A percentile compares a stretch with the other conserved stretches of the same genome.
Evolutionary conservation across 179 eudicot genomes (phyloP).

Genomic region (Silene noctiflora): DNA sequence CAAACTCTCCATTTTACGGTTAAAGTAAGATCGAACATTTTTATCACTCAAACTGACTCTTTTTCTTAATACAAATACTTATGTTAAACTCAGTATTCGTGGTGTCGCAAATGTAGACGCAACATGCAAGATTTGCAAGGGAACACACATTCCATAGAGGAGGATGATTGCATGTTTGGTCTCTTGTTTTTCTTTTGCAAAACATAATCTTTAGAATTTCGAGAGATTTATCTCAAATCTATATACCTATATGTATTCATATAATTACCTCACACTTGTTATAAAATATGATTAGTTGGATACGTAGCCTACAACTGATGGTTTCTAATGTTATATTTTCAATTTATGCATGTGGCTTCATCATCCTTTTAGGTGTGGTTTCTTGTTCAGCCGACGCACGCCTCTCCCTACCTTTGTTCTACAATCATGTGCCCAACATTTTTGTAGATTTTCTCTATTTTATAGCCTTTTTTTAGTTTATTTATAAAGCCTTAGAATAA

Average conservation of each 20-base stretch:
- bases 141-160: background rate
- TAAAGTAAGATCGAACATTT: too few species aligned
- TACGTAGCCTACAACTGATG: constrained; percentile 1
- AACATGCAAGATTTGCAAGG: background rate
- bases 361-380: constrained; percentile 4
- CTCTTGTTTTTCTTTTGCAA: background rate
- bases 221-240: background rate
- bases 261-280: background rate
- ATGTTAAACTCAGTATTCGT: too few species aligned
- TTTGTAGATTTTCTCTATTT: background rate
- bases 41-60: too few species aligned
- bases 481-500: background rate
- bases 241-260: background rate
- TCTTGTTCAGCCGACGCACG: constrained; percentile 18
- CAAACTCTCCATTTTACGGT: too few species aligned
- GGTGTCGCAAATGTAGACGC: background rate
- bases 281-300: constrained; percentile 1
- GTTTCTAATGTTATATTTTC: background rate
- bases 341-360: constrained; percentile 7
- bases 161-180: constrained; percentile 2
- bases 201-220: constrained; percentile 10
- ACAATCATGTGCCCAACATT: constrained; percentile 10
- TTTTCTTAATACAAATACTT: too few species aligned
- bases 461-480: too few species aligned
- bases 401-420: constrained; percentile 14